Conservation (phyloP, 2,329 filamentous ascomycete genomes). For the Botrytis tulipae region DNA sequence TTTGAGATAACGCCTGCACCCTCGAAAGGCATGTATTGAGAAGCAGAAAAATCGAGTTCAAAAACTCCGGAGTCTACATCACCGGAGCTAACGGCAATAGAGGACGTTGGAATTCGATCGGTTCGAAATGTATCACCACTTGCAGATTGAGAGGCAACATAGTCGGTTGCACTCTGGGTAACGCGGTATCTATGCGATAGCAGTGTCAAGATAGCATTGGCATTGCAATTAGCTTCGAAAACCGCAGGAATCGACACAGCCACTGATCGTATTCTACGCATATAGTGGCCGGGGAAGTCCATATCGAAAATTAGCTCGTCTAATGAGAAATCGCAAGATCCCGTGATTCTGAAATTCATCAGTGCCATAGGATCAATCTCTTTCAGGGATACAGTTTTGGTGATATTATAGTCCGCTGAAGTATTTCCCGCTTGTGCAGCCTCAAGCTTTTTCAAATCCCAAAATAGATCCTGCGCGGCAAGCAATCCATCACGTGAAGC, state of each 20-base stretch:
- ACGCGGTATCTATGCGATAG: conserved; percentile 13
- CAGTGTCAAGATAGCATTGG: conserved; percentile 5
- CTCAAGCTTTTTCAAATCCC: conserved; percentile 14
- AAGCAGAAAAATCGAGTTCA: conserved; percentile 37
- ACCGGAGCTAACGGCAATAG: conserved; percentile 35
- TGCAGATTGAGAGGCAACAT: neutral
- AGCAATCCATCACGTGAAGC: conserved; percentile 11
- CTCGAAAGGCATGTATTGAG: conserved; percentile 43
- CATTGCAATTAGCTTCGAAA: neutral
- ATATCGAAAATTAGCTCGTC: conserved; percentile 19
- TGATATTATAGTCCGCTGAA: conserved; percentile 17
- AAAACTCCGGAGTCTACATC: conserved; percentile 40
- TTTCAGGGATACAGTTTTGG: conserved; percentile 10
- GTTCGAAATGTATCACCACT: conserved; percentile 16
- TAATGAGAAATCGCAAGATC: conserved; percentile 13
- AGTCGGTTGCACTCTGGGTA: neutral
- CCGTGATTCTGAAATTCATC: conserved; percentile 12
- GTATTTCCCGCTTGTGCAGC: neutral
- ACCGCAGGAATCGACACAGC: conserved; percentile 6
- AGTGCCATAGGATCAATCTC: conserved; percentile 16
- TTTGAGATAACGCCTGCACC: conserved; percentile 39
- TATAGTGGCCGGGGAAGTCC: conserved; percentile 22
- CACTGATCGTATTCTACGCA: conserved; percentile 17
- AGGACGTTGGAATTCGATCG: conserved; percentile 29
- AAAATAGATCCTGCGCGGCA: conserved; percentile 15